A percentile compares a stretch with the other conserved stretches of the same genome.
Conservation (phyloP, 2,329 filamentous ascomycete species). For the Ciborinia camelliae region DNA sequence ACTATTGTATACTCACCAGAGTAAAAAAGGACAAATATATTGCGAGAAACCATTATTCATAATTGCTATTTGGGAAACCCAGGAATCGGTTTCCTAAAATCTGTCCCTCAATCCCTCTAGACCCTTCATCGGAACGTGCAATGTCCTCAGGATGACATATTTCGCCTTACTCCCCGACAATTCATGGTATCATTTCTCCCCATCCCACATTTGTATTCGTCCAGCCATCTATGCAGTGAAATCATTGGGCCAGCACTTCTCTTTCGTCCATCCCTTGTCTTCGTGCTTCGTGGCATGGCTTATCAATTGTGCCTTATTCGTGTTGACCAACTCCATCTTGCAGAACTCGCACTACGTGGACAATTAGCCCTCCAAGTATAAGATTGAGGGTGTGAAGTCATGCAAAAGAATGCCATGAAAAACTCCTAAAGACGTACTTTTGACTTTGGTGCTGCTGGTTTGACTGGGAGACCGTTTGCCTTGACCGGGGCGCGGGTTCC, state of each 20-base stretch:
- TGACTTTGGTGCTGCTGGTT: conserved; percentile 50
- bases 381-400: no score
- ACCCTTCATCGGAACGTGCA: conserved; percentile 10
- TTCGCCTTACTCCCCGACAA: conserved; percentile 16
- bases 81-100: neutral
- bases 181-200: conserved; percentile 14
- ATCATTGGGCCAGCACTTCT: conserved; percentile 57
- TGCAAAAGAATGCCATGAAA: neutral
- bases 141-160: conserved; percentile 9
- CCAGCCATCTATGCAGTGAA: conserved; percentile 34
- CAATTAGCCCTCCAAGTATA: neutral
- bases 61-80: neutral
- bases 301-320: conserved; percentile 50
- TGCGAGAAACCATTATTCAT: conserved; percentile 8
- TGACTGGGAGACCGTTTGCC: conserved; percentile 53
- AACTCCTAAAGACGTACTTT: conserved; percentile 39
- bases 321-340: conserved; percentile 50
- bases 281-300: conserved; percentile 52
- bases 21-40: neutral
- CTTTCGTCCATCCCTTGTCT: conserved; percentile 50
- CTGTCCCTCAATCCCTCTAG: neutral
- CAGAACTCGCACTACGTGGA: conserved; percentile 47
- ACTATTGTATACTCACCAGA: conserved; percentile 2
- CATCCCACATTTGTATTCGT: neutral
- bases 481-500: conserved; percentile 53